phyloP scores from a whole-genome alignment of 2,329 filamentous ascomycete genomes.

The Ophiocordyceps camponoti-floridani region DNA sequence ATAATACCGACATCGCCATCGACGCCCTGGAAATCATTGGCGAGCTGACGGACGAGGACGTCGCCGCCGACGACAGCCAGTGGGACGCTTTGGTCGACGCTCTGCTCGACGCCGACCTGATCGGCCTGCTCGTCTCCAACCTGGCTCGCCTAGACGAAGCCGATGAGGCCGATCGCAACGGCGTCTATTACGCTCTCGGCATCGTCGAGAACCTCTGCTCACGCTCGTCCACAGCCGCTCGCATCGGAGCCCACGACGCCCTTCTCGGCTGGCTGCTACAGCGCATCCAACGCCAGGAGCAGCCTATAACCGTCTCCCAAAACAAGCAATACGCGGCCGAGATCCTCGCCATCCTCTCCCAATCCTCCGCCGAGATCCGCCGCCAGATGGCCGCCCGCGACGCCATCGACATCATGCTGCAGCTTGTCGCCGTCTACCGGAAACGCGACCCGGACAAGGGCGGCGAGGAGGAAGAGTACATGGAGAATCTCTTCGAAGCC shows the following conservation, averaged over 20 bases:
- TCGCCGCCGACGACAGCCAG: conserved; percentile 60
- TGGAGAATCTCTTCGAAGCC: conserved; percentile 83
- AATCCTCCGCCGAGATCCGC: conserved; percentile 52
- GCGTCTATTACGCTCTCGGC: conserved; percentile 70
- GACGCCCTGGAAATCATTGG: conserved; percentile 75
- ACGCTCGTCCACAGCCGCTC: conserved; percentile 47
- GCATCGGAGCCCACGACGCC: conserved; percentile 48
- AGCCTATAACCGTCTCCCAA: conserved; percentile 43
- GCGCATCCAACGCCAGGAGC: conserved; percentile 53
- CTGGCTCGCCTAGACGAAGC: conserved; percentile 63
- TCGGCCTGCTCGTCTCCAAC: conserved; percentile 60
- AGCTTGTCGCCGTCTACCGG: conserved; percentile 70
- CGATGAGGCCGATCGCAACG: conserved; percentile 54
- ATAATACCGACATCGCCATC: conserved; percentile 94
- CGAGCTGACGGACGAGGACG: conserved; percentile 88
- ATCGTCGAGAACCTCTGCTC: conserved; percentile 79
- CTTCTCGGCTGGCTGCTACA: conserved; percentile 63
- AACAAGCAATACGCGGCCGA: conserved; percentile 95
- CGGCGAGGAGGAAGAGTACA: conserved; percentile 81
- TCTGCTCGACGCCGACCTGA: conserved; percentile 48
- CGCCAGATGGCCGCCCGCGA: conserved; percentile 44
- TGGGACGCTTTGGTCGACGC: conserved; percentile 62
- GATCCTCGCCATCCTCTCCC: conserved; percentile 73
- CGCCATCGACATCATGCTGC: conserved; percentile 62
- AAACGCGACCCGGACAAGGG: conserved; percentile 73